Evolutionary conservation across 768 basidiomycete genomes (phyloP), one percentile per base, ranked within the genome.

Genomic region (Suillus americanus): DNA sequence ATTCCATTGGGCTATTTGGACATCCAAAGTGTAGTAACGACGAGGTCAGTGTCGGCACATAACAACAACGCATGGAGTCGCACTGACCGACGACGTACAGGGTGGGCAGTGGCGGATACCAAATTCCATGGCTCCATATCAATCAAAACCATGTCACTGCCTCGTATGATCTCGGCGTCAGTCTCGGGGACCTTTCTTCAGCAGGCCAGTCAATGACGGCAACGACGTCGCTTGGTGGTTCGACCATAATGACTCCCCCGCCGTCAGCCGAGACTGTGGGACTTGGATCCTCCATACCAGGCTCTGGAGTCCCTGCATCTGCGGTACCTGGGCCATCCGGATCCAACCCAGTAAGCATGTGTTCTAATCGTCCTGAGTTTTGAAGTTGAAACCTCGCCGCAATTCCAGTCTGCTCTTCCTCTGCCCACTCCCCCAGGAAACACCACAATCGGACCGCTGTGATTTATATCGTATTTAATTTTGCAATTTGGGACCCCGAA

Each of bases 91-190:
- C 20, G 30, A 14, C n/a, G 3, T 38, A 50, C 60, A 80, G 76
- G 51, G 77, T 86, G 13, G 87, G 83, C 4, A 68, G 76, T 16
- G 81, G 82, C 23, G 87, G 88, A 20, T 91, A 91, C 68, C 77
- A 79, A 64, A 72, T 90, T 50, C 89, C 89, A 13, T 90, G 87
- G 88, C 73, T 90, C 65, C 81, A 89, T 60, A 77, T 90, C 59
- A 73, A 77, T 40, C 87, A 89, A 72, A 75, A 73, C 46, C 68
- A 71, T 53, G 87, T 89, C 8, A 81, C 86, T 16, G 85, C 87
- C 37, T 65, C 71, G 10, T 90, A 89, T 66, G 61, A 69, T 30
- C 23, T 67, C 30, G 67, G 64, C 37, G 18, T 48, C 10, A 73
- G 69, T 28, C 53, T 68, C 1, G 63, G 12, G 18, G 74, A 75